Conservation (phyloP, 805 yeast species). For the Kuraishia floccosa region DNA sequence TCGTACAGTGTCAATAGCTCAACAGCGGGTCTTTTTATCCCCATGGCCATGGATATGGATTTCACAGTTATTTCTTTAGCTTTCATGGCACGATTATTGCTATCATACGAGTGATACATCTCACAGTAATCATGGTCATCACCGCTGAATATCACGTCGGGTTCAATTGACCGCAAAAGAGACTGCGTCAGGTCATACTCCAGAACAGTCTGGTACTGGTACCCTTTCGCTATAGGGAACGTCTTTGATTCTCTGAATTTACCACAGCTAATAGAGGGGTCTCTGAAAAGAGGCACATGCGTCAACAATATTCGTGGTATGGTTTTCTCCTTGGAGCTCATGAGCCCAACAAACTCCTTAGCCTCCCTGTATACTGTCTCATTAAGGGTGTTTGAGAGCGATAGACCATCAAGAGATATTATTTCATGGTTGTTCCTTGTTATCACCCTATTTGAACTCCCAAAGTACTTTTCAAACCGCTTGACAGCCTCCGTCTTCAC, state of each 20-base stretch:
- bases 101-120: conserved; percentile 35
- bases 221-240: conserved; percentile 66
- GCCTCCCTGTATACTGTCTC: conserved; percentile 36
- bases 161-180: conserved; percentile 46
- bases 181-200: conserved; percentile 44
- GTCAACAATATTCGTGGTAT: conserved; percentile 63
- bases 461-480: conserved; percentile 65
- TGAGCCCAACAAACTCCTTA: conserved; percentile 32
- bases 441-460: conserved; percentile 48
- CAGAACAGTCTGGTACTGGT: conserved; percentile 83
- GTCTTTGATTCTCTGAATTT: conserved; percentile 56
- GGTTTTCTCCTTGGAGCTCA: conserved; percentile 12
- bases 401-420: conserved; percentile 69
- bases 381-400: conserved; percentile 49
- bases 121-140: conserved; percentile 97
- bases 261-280: conserved; percentile 57
- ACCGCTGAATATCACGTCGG: conserved; percentile 72
- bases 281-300: conserved; percentile 82
- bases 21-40: conserved; percentile 30
- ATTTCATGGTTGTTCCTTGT: conserved; percentile 59
- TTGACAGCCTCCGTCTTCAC: conserved; percentile 42
- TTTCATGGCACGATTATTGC: conserved; percentile 1
- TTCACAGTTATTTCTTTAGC: conserved; percentile 68
- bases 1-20: conserved; percentile 14
- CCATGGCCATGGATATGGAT: conserved; percentile 87